phyloP scores from a whole-genome alignment of 2,329 filamentous ascomycete species.

The Botrytis porri region DNA sequence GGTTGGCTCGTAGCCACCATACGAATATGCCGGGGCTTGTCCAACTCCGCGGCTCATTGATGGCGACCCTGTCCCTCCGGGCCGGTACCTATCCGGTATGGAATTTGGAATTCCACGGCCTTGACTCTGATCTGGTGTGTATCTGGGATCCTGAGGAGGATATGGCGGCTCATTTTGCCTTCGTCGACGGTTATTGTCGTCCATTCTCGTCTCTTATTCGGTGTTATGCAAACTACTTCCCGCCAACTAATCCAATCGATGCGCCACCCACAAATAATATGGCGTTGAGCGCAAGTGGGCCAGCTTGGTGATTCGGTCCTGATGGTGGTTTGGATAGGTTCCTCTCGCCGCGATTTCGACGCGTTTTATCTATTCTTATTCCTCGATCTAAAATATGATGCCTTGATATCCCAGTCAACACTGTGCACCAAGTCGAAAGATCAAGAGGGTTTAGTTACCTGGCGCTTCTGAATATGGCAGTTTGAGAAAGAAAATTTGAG shows the following conservation, averaged over 20 bases:
- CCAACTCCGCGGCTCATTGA: constrained; percentile 44
- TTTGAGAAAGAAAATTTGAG: constrained; percentile 9
- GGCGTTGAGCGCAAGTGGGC: constrained; percentile 58
- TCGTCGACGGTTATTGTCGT: constrained; percentile 69
- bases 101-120: constrained; percentile 31
- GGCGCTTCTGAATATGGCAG: background rate
- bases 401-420: constrained; percentile 6
- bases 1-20: constrained; percentile 55
- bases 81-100: constrained; percentile 45
- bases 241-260: constrained; percentile 60
- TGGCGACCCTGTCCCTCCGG: constrained; percentile 49
- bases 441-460: constrained; percentile 1
- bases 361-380: constrained; percentile 4
- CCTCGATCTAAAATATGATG: constrained; percentile 5
- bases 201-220: constrained; percentile 61
- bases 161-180: constrained; percentile 74
- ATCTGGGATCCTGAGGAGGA: constrained; percentile 55
- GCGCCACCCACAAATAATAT: constrained; percentile 62
- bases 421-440: background rate
- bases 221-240: constrained; percentile 51
- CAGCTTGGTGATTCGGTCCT: constrained; percentile 53
- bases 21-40: constrained; percentile 52
- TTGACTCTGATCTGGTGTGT: constrained; percentile 39
- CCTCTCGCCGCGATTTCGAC: constrained; percentile 6
- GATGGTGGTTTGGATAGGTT: background rate